Evolutionary conservation across 441 rosid species (phyloP).

Genomic region (Lagerstroemia fauriei): DNA sequence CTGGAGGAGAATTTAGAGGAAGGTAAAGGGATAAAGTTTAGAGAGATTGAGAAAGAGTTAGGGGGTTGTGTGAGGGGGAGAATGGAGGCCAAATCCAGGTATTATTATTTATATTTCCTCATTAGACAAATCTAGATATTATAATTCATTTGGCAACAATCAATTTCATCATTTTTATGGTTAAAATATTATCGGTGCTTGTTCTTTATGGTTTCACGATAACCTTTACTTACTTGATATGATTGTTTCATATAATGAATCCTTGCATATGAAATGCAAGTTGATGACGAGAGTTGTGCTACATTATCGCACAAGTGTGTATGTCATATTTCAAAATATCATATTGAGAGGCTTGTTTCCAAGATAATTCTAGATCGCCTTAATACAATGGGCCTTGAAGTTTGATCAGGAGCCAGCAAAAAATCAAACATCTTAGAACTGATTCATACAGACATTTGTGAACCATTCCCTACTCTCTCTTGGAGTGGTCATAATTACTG

Average conservation of each 20-base stretch:
- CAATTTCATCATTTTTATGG: background rate
- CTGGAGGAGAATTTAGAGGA: too few relatives aligned
- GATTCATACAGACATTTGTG: slow-evolving; percentile 4
- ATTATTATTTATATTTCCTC: background rate
- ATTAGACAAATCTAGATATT: background rate
- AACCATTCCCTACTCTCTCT: background rate
- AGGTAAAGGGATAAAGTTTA: too few relatives aligned
- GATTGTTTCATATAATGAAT: slow-evolving; percentile 7
- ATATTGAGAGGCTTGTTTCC: background rate
- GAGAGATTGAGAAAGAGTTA: too few relatives aligned
- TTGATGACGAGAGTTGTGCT: background rate
- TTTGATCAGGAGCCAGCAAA: background rate
- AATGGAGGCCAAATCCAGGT: too few relatives aligned
- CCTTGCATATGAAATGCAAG: background rate
- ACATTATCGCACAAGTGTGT: background rate
- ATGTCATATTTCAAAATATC: background rate
- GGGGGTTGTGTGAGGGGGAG: too few relatives aligned
- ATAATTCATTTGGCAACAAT: background rate
- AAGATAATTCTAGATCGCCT: background rate
- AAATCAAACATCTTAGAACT: background rate
- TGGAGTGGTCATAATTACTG: background rate
- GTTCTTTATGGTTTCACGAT: background rate
- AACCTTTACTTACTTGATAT: background rate
- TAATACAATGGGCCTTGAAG: background rate
- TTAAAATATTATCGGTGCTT: slow-evolving; percentile 6